Evolutionary conservation across 768 basidiomycete genomes (phyloP), one percentile per base, ranked within the genome.

Genomic region (Punctularia strigosozonata): DNA sequence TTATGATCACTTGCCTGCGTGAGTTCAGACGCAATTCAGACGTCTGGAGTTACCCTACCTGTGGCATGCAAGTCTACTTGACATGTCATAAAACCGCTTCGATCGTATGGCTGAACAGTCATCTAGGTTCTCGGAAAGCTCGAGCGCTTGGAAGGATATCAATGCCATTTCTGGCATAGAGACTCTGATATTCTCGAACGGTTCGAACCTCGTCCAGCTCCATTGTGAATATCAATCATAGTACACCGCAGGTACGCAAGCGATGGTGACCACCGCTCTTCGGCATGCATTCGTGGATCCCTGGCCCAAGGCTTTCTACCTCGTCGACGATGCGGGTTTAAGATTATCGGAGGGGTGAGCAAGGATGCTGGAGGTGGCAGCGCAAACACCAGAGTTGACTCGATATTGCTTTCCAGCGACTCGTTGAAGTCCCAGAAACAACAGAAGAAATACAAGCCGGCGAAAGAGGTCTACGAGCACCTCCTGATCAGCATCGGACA

Each of bases 121-220:
- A 30, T 23, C 4, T 21, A 56, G 51, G 8, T 58, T 53, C 37
- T 37, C 46, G 13, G 56, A 55, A 30, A 51, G 49, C 4, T n/a
- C 37, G 4, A 19, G 37, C 4, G 43, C 52, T 5, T 30, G 56
- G 31, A 33, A 46, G 24, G 42, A 32, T 4, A 36, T 58, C 17
- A 22, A 31, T 14, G 34, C 39, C 13, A 23, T 43, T 5, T 37
- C 40, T 7, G 32, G 45, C 30, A 38, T 55, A 5, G 25, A 49
- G 8, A 19, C 45, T 15, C 30, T 56, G 10, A 32, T 58, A 8
- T 57, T 58, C 48, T 52, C 46, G 33, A 58, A 58, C 36, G 57
- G 56, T 55, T 10, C 6, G 50, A n/a, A n/a, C n/a, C n/a, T 40
- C 12, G 8, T 5, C 14, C 15, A 34, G 13, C 8, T 14, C 18